Evolutionary conservation across 495 filamentous ascomycete genomes (phyloP).

Genomic region (Pyrenula massariospora): DNA sequence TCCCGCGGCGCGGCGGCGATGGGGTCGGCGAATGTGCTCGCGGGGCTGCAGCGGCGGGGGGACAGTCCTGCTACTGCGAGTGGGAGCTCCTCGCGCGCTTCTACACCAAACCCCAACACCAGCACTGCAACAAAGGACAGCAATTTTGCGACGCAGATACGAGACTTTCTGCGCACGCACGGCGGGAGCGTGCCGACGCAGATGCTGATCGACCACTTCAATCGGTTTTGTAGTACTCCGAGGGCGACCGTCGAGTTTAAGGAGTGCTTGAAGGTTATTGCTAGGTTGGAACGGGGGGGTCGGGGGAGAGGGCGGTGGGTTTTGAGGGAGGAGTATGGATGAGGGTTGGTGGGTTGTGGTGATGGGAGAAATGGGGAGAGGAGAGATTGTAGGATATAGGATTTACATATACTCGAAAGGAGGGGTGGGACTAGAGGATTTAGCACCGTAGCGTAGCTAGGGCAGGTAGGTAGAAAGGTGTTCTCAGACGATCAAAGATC

Average conservation of each 20-base stretch:
- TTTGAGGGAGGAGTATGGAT: slow-evolving; percentile 45
- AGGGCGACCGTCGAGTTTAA: slow-evolving; percentile 50
- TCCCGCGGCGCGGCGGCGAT: slow-evolving; percentile 24
- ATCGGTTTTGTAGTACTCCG: slow-evolving; percentile 43
- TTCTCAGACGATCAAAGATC: too few species aligned
- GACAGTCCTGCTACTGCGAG: background rate
- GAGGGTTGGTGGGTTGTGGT: background rate
- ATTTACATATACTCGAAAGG: too few species aligned
- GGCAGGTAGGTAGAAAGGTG: too few species aligned
- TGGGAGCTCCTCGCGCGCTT: slow-evolving; percentile 14
- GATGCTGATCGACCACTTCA: slow-evolving; percentile 71
- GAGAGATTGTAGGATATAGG: too few species aligned
- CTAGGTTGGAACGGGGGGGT: slow-evolving; percentile 40
- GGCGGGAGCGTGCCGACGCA: slow-evolving; percentile 62
- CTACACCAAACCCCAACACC: slow-evolving; percentile 13
- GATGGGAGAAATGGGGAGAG: too few species aligned
- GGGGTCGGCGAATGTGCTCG: slow-evolving; percentile 46
- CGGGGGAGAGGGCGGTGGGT: slow-evolving; percentile 48
- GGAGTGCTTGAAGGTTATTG: slow-evolving; percentile 47
- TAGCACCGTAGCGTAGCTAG: too few species aligned
- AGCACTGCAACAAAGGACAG: slow-evolving; percentile 18
- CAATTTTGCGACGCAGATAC: slow-evolving; percentile 65
- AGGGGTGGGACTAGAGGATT: too few species aligned
- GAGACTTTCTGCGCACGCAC: slow-evolving; percentile 58
- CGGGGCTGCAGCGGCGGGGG: slow-evolving; percentile 27